Base-by-base conservation (phyloP, 176 grass and related monocot genomes). In the Oropetium thomaeum region DNA sequence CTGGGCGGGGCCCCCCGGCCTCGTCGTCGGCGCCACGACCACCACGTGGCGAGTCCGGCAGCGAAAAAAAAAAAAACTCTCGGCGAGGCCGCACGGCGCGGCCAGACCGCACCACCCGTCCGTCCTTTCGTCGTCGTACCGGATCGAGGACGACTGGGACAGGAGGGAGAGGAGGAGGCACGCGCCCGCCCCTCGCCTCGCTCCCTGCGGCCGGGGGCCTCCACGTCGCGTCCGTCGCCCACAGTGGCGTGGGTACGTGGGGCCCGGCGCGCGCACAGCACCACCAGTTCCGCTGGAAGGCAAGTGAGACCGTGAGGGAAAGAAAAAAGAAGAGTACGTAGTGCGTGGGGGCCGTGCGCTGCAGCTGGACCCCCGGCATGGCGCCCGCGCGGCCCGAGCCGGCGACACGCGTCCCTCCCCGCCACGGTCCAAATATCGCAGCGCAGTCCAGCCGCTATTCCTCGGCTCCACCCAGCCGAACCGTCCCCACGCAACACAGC, bases 331-430 rank as follows among this genome's bases (percentile, higher is more conserved):
- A n/a, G 67, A 17, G 32, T 6, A 4, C 16, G 68, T 38, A 30
- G 49, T 26, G 67, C 33, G 8, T 27, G n/a, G 14, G 6, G 64
- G 85, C 17, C 1, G 5, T 5, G 72, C 35, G 65, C 58, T 71
- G 72, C 79, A 82, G 64, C 78, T 77, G 78, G 78, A 87, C 73
- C 59, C 59, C 44, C 59, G 43, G 77, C 70, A 69, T 53, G 63
- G 26, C 23, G 28, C 71, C 30, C 37, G 60, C 79, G 58, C 27
- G 51, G 51, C 37, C 45, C 48, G 48, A 9, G 31, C 59, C 16
- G 37, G 14, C 67, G 79, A 87, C 79, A 87, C 79, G 85, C 79
- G 79, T 82, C 59, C 79, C n/a, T n/a, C 66, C 7, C 40, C 17
- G 49, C 76, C 60, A 19, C 29, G 60, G n/a, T 39, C 68, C 75